These are phyloP conservation scores for Trichoderma polysporum DNA, from an alignment of 2,329 filamentous ascomycete species.

Conservation along the genomic window DNA sequence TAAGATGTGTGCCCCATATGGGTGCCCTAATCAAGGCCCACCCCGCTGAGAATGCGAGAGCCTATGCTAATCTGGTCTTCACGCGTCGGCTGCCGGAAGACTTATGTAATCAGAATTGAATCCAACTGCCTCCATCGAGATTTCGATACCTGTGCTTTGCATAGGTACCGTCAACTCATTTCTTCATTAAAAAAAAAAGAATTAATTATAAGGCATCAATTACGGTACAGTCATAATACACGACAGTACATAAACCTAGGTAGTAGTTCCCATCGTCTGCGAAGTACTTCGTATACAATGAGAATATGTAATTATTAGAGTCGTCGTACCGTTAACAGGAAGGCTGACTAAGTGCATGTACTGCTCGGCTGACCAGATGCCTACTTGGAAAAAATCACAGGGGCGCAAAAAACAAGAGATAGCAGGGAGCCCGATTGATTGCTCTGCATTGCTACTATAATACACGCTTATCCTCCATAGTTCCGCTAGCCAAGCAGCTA, in stretches of 20 bases:
- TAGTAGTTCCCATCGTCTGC: no score
- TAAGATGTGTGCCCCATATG: slow-evolving; percentile 37
- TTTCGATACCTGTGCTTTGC: no score
- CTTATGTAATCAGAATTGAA: background rate
- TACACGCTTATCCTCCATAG: background rate
- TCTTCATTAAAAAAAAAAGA: no score
- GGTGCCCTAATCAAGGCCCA: slow-evolving; percentile 35
- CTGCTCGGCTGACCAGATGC: slow-evolving; percentile 13
- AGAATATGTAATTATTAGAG: background rate
- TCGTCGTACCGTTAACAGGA: background rate
- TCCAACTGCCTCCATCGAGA: no score
- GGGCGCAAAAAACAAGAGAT: background rate
- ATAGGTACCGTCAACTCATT: no score
- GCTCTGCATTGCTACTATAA: background rate
- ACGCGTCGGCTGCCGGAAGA: no score
- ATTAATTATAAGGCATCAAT: no score
- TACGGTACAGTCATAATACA: no score
- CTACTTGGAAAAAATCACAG: background rate
- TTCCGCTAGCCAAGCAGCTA: background rate
- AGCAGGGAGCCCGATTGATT: background rate
- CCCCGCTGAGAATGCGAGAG: background rate
- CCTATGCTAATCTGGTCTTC: background rate
- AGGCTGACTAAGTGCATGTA: slow-evolving; percentile 6
- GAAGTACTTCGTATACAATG: background rate
- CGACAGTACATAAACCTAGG: no score